A percentile compares a stretch with the other conserved stretches of the same genome.
Evolutionary conservation across 352 stramenopile species (phyloP).

Genomic region (Ophiocytium majus): DNA sequence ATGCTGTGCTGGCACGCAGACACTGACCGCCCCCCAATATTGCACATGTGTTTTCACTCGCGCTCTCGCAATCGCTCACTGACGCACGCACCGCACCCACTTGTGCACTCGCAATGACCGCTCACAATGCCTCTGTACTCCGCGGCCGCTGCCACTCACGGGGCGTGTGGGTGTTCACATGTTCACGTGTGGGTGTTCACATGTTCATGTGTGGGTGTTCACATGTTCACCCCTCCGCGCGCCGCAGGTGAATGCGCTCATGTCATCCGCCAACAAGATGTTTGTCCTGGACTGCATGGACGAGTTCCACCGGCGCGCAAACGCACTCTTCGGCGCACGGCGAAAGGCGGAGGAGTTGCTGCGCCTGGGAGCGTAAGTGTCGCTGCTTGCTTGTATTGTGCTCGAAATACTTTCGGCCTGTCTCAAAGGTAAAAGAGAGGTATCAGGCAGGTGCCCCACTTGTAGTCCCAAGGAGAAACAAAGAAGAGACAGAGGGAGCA

Average conservation of each 20-base stretch:
- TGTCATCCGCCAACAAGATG: background rate
- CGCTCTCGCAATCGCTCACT: too few relatives aligned
- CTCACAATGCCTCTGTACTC: background rate
- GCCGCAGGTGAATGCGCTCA: background rate
- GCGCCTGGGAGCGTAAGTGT: background rate
- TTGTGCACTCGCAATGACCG: background rate
- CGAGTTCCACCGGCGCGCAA: background rate
- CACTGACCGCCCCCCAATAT: background rate
- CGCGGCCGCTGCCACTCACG: background rate
- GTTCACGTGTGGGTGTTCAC: background rate
- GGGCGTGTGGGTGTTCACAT: background rate
- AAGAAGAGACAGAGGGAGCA: background rate
- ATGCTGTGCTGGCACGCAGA: background rate
- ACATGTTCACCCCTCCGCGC: too few relatives aligned
- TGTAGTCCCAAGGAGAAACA: background rate
- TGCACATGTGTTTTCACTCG: too few relatives aligned
- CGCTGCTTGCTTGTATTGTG: background rate
- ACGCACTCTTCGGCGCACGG: background rate
- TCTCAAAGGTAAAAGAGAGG: background rate
- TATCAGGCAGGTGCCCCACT: background rate
- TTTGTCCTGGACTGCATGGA: background rate
- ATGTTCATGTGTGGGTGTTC: background rate
- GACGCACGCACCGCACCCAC: background rate
- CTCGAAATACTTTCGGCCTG: background rate
- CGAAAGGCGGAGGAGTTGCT: background rate